Conservation (phyloP, 352 stramenopile species). For the Aphanomyces invadans region DNA sequence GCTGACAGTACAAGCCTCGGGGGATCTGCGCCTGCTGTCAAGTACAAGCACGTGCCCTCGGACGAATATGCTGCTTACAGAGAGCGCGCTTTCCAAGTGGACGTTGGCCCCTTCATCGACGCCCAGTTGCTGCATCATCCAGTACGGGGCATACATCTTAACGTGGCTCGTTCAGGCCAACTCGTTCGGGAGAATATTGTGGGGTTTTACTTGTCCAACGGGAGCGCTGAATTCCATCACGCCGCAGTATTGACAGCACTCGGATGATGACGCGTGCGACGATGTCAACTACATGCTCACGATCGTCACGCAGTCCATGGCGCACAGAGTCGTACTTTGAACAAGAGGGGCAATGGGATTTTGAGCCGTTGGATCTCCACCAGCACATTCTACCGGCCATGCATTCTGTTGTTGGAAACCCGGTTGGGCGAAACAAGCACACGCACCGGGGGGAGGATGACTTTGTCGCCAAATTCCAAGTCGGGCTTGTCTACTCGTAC, state of each 20-base stretch:
- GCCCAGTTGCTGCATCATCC: conserved; percentile 58
- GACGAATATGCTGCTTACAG: too few relatives aligned
- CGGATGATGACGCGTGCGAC: too few relatives aligned
- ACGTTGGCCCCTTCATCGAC: conserved; percentile 36
- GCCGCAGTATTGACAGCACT: conserved; percentile 37
- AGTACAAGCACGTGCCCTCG: neutral
- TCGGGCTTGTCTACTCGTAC: conserved; percentile 42
- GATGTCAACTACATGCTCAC: neutral
- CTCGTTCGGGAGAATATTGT: too few relatives aligned
- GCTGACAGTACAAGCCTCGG: conserved; percentile 42
- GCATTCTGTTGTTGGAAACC: too few relatives aligned
- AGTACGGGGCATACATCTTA: conserved; percentile 49
- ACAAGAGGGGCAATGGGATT: conserved; percentile 44
- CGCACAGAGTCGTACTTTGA: conserved; percentile 30
- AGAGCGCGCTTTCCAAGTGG: conserved; percentile 30
- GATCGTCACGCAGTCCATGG: neutral
- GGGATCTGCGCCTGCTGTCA: conserved; percentile 28
- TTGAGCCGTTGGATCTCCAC: conserved; percentile 50
- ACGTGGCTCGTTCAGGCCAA: neutral
- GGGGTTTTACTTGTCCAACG: conserved; percentile 29
- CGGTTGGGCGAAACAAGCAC: too few relatives aligned
- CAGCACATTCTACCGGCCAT: conserved; percentile 35
- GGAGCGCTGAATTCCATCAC: conserved; percentile 60
- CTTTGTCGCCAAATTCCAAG: conserved; percentile 62
- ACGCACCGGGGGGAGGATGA: conserved; percentile 45